These are phyloP conservation scores for Citrus inodora DNA, from an alignment of 345 rosid species.

Conservation along the genomic window DNA sequence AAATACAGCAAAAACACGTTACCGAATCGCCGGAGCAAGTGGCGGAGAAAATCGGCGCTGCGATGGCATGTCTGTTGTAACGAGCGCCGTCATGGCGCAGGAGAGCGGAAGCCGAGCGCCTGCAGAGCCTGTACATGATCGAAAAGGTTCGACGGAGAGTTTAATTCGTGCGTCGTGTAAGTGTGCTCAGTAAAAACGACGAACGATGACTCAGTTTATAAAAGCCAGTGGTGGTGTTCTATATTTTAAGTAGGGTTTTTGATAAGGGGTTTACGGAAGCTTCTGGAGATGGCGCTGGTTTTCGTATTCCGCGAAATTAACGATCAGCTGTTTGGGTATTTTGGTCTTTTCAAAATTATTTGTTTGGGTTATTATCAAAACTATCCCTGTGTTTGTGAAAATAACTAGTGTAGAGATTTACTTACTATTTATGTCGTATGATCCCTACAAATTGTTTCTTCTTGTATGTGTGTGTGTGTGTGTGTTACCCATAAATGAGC, in stretches of 20 bases:
- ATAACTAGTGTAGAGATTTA: too few species aligned
- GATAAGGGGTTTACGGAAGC: conserved; percentile 38
- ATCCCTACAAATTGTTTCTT: too few species aligned
- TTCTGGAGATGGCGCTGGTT: conserved; percentile 44
- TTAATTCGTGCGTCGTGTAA: background rate
- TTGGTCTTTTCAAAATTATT: background rate
- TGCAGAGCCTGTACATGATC: conserved; percentile 64
- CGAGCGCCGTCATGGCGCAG: conserved; percentile 41
- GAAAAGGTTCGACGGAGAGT: background rate
- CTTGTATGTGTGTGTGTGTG: too few species aligned
- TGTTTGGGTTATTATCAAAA: background rate
- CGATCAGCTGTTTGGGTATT: background rate
- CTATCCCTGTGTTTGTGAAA: too few species aligned
- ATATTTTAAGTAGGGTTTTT: conserved; percentile 58
- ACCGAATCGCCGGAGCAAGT: conserved; percentile 37
- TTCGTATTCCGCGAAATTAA: background rate
- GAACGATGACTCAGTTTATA: background rate
- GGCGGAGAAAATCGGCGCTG: conserved; percentile 37
- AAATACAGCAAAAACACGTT: background rate
- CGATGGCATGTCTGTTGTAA: conserved; percentile 30
- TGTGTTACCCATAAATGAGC: too few species aligned
- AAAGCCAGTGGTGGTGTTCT: background rate
- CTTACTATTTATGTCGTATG: too few species aligned
- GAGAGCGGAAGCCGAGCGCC: conserved; percentile 62
- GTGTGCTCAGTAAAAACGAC: too few species aligned